phyloP scores from a whole-genome alignment of 2,329 filamentous ascomycete genomes.

The Diplocarpon rosae region DNA sequence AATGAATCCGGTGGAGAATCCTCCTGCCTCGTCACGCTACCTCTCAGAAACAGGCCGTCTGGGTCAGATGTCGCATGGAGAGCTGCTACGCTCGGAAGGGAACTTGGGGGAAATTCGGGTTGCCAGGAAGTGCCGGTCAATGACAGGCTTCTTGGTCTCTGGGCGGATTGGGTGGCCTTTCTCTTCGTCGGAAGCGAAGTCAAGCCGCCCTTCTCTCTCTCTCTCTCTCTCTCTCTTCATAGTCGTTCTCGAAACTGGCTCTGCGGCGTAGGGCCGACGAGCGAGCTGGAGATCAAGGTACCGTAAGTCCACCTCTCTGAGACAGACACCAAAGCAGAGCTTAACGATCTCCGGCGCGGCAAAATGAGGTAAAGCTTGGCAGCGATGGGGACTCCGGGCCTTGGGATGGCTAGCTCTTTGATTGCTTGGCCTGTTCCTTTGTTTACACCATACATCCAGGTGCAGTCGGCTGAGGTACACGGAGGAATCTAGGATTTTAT shows the following conservation, averaged over 20 bases:
- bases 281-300: slow-evolving; percentile 67
- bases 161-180: neutral
- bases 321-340: slow-evolving; percentile 56
- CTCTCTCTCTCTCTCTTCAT: slow-evolving; percentile 6
- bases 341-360: slow-evolving; percentile 33
- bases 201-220: slow-evolving; percentile 3
- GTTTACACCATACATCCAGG: slow-evolving; percentile 5
- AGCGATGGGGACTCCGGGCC: slow-evolving; percentile 35
- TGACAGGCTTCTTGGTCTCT: slow-evolving; percentile 5
- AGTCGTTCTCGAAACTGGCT: slow-evolving; percentile 5
- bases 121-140: slow-evolving; percentile 8
- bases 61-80: too few relatives aligned
- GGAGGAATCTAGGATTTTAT: too few relatives aligned
- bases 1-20: too few relatives aligned
- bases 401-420: slow-evolving; percentile 28
- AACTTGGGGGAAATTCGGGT: neutral
- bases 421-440: slow-evolving; percentile 30
- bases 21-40: too few relatives aligned
- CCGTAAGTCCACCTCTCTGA: slow-evolving; percentile 61
- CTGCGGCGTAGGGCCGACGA: slow-evolving; percentile 34
- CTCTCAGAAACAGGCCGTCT: too few relatives aligned
- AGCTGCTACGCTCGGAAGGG: too few relatives aligned
- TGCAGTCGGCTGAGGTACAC: neutral
- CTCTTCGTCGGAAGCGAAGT: neutral
- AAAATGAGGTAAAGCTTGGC: slow-evolving; percentile 40